Conservation (phyloP, 345 rosid genomes). For the Linum lewisii region DNA sequence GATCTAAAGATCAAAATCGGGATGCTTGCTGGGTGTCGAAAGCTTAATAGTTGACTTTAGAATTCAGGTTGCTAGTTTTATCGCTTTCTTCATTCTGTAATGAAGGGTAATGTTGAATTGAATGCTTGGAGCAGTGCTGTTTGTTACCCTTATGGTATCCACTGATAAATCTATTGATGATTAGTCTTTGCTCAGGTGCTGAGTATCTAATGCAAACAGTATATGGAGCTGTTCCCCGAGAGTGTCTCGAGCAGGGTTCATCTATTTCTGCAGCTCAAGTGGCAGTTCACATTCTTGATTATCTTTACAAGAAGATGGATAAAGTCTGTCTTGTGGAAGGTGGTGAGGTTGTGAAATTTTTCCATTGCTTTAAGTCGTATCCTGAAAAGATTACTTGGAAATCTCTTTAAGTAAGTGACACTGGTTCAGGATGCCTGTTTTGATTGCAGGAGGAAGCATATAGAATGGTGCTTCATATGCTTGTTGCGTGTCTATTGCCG, state of each 20-base stretch:
- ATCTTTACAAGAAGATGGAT: slow-evolving; percentile 68
- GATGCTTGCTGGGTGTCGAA: too few species aligned
- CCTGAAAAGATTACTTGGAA: slow-evolving; percentile 6
- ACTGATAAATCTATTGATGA: slow-evolving; percentile 25
- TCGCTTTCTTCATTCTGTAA: background rate
- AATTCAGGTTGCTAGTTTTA: too few species aligned
- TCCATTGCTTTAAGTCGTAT: slow-evolving; percentile 8
- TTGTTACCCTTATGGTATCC: slow-evolving; percentile 14
- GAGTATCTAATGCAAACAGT: slow-evolving; percentile 64
- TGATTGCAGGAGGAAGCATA: slow-evolving; percentile 72
- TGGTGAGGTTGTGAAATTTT: slow-evolving; percentile 70
- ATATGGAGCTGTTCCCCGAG: slow-evolving; percentile 54
- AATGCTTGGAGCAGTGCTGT: background rate
- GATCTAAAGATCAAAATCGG: too few species aligned
- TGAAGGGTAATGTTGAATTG: background rate
- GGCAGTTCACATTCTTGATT: slow-evolving; percentile 60
- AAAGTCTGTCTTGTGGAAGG: slow-evolving; percentile 78
- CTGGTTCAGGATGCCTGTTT: slow-evolving; percentile 10
- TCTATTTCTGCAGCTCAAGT: slow-evolving; percentile 50
- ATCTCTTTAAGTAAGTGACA: slow-evolving; percentile 10
- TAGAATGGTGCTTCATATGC: slow-evolving; percentile 66
- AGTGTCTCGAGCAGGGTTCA: slow-evolving; percentile 39
- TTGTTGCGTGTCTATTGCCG: slow-evolving; percentile 69
- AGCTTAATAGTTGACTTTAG: too few species aligned
- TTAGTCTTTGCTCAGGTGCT: slow-evolving; percentile 63